Evolutionary conservation across 805 yeast species (phyloP).

Genomic region (Scheffersomyces stipitis): DNA sequence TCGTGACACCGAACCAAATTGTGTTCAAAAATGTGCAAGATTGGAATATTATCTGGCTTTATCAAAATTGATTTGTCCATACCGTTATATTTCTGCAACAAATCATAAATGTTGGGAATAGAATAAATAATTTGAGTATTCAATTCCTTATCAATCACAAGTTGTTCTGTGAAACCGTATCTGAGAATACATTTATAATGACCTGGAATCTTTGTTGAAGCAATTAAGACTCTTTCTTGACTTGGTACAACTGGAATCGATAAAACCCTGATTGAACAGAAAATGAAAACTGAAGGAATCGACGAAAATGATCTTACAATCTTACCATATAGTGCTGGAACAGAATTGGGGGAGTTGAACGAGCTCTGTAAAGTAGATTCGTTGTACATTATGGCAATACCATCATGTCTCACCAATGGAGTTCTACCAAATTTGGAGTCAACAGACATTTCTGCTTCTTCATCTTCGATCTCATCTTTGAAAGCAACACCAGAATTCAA

Average conservation of each 20-base stretch:
- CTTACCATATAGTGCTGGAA: slow-evolving; percentile 42
- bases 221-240: slow-evolving; percentile 41
- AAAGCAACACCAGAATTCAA: slow-evolving; percentile 8
- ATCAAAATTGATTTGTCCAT: neutral
- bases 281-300: slow-evolving; percentile 44
- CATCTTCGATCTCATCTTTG: slow-evolving; percentile 2
- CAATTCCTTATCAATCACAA: slow-evolving; percentile 18
- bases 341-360: slow-evolving; percentile 40
- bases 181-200: slow-evolving; percentile 49
- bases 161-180: slow-evolving; percentile 51
- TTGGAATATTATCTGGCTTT: slow-evolving; percentile 14
- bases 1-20: slow-evolving; percentile 25
- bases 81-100: slow-evolving; percentile 8
- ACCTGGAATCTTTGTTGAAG: slow-evolving; percentile 42
- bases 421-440: slow-evolving; percentile 20
- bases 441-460: slow-evolving; percentile 7
- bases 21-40: slow-evolving; percentile 30
- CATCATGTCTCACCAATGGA: slow-evolving; percentile 25
- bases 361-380: slow-evolving; percentile 34
- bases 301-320: slow-evolving; percentile 41
- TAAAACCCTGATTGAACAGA: slow-evolving; percentile 42
- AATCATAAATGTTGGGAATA: slow-evolving; percentile 15
- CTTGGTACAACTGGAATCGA: slow-evolving; percentile 41
- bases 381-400: slow-evolving; percentile 44
- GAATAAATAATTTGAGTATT: slow-evolving; percentile 18